Percentiles rank a stretch among this genome's conserved stretches.
phyloP scores from a whole-genome alignment of 73 alveolate species.

The Paramecium bursaria region DNA sequence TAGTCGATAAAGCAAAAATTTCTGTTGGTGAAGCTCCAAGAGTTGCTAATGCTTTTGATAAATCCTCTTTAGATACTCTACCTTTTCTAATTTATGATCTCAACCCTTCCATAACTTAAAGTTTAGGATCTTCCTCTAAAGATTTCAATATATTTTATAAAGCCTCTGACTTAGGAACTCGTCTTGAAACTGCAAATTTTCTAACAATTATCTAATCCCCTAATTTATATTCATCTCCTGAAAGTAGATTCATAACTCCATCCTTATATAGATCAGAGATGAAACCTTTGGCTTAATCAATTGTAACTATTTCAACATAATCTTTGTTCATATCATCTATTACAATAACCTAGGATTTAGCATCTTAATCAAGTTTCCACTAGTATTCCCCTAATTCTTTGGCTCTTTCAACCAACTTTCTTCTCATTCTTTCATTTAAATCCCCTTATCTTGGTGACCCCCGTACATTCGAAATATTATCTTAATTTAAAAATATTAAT shows the following conservation, averaged over 20 bases:
- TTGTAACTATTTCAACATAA: neutral
- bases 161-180: too few relatives aligned
- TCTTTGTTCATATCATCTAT: neutral
- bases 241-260: too few relatives aligned
- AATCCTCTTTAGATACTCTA: conserved; percentile 21
- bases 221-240: too few relatives aligned
- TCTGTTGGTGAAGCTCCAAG: neutral
- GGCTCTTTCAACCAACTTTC: conserved; percentile 18
- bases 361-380: conserved; percentile 43
- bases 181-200: too few relatives aligned
- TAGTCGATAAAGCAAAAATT: neutral
- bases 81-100: conserved; percentile 23
- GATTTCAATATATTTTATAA: neutral
- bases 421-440: conserved; percentile 44
- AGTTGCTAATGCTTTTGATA: neutral
- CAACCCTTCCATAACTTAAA: neutral
- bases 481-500: neutral
- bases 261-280: too few relatives aligned
- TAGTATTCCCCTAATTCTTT: conserved; percentile 23
- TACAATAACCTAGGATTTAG: conserved; percentile 1
- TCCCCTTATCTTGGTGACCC: conserved; percentile 40
- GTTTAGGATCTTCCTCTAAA: conserved; percentile 7
- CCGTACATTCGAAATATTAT: neutral
- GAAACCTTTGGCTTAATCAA: neutral
- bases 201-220: too few relatives aligned